Evolutionary conservation across 2,329 filamentous ascomycete species (phyloP).

Genomic region (Cryphonectria naterciae): DNA sequence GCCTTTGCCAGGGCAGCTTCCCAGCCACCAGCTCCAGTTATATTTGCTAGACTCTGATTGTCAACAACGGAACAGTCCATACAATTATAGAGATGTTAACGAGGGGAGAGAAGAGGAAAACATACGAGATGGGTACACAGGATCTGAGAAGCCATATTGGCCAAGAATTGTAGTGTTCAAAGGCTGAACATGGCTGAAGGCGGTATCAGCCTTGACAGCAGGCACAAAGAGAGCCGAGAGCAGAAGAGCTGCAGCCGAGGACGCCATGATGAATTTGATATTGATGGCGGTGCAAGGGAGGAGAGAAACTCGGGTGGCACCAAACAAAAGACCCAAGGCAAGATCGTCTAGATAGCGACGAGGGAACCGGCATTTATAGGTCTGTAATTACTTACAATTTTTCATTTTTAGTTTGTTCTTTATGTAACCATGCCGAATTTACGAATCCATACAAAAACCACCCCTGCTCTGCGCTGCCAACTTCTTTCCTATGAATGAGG

Average conservation of each 20-base stretch:
- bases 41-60: constrained; percentile 37
- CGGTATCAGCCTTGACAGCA: constrained; percentile 32
- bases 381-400: background rate
- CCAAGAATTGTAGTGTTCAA: constrained; percentile 46
- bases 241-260: constrained; percentile 21
- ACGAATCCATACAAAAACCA: background rate
- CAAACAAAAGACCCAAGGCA: background rate
- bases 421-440: background rate
- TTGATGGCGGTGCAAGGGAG: background rate
- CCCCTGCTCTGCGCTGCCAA: background rate
- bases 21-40: constrained; percentile 42
- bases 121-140: constrained; percentile 44
- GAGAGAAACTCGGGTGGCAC: constrained; percentile 9
- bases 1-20: constrained; percentile 43
- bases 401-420: too few species aligned
- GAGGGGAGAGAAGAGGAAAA: constrained; percentile 10
- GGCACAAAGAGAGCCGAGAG: constrained; percentile 24
- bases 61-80: background rate
- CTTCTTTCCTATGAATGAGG: background rate
- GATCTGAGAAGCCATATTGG: constrained; percentile 44
- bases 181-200: constrained; percentile 46
- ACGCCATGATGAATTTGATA: constrained; percentile 14
- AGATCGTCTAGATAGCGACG: background rate
- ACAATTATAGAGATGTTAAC: background rate
- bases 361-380: constrained; percentile 1